These are phyloP conservation scores for Gonium pectorale DNA, from an alignment of 139 green algal genomes.

Conservation along the genomic window DNA sequence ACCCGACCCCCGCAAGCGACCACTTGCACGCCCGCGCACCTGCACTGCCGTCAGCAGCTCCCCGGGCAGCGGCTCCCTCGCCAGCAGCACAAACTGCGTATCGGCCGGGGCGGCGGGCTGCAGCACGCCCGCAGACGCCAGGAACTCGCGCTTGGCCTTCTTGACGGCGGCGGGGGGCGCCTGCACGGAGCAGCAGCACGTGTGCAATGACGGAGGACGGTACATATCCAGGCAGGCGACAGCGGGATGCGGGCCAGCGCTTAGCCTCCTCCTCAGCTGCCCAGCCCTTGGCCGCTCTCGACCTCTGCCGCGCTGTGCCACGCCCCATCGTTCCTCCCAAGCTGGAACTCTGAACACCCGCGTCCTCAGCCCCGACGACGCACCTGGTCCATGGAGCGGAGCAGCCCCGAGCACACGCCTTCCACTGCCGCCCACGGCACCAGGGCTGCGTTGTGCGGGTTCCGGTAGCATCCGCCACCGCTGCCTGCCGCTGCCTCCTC, in stretches of 20 bases:
- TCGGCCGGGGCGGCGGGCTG: conserved; percentile 28
- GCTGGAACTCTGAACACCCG: neutral
- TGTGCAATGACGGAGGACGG: no score
- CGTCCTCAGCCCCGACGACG: neutral
- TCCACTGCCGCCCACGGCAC: conserved; percentile 45
- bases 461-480: conserved; percentile 4
- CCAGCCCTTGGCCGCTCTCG: no score
- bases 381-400: conserved; percentile 39
- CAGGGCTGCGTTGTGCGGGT: conserved; percentile 59
- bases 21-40: conserved; percentile 7
- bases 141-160: conserved; percentile 44
- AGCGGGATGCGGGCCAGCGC: no score
- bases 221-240: no score
- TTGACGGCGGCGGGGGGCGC: neutral
- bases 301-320: no score
- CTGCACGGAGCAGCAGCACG: no score
- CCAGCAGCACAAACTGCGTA: conserved; percentile 54
- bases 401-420: conserved; percentile 12
- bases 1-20: neutral
- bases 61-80: conserved; percentile 54
- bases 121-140: conserved; percentile 46
- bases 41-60: conserved; percentile 62
- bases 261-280: no score
- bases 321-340: no score
- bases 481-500: neutral